These are phyloP conservation scores for Athelia psychrophila DNA, from an alignment of 1,284 basidiomycete species.

Conservation along the genomic window DNA sequence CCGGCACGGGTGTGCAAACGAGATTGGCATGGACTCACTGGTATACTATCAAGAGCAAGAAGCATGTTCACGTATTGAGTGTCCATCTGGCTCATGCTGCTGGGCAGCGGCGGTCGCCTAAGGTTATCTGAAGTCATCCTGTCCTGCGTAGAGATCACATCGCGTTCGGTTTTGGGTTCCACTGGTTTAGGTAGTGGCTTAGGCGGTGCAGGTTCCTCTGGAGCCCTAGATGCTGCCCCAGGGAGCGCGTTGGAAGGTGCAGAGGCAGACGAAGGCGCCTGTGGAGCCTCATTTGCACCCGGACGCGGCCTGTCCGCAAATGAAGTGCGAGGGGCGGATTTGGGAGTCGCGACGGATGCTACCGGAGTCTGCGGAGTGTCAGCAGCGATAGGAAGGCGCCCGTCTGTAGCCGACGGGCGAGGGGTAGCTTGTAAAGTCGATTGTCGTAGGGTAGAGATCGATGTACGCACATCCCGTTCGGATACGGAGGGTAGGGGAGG, in stretches of 20 bases:
- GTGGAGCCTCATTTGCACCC: not conserved
- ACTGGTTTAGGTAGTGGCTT: not conserved
- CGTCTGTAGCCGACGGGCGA: no score
- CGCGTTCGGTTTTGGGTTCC: not conserved
- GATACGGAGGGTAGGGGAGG: no score
- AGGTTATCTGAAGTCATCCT: not conserved
- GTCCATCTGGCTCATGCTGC: conserved; percentile 9
- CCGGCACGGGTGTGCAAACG: no score
- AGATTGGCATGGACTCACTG: conserved; percentile 8
- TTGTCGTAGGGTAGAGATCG: no score
- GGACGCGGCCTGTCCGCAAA: no score
- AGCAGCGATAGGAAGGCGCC: no score
- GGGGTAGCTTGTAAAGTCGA: no score
- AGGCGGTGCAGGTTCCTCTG: not conserved
- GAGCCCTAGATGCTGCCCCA: not conserved
- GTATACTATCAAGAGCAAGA: conserved; percentile 44
- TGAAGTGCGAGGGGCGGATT: no score
- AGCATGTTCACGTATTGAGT: conserved; percentile 49
- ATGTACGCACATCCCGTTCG: no score
- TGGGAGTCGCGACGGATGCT: no score
- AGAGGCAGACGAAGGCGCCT: not conserved
- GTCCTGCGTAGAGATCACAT: not conserved
- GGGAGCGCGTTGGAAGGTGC: not conserved
- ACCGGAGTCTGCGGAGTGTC: no score
- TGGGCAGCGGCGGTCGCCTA: not conserved